Percentiles rank a stretch among this genome's conserved stretches.
Conservation (phyloP, 1,284 basidiomycete genomes). For the Boletus semigastroideus region DNA sequence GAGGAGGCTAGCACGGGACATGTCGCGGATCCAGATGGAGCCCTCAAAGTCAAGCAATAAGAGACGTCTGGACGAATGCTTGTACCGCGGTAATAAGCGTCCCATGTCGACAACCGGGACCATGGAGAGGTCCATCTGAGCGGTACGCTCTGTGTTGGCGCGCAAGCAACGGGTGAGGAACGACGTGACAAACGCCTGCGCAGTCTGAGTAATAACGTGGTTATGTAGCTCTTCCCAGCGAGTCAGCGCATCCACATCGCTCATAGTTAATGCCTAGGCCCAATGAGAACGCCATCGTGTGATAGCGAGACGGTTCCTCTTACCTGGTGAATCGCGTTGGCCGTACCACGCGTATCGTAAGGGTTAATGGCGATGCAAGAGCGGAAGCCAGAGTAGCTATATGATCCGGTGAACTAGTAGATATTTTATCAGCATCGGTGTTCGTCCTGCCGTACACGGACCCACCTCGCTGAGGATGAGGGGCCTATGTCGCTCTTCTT, state of each 20-base stretch:
- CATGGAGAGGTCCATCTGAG: constrained; percentile 33
- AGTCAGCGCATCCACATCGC: constrained; percentile 64
- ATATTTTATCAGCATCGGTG: constrained; percentile 6
- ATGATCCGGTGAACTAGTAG: constrained; percentile 78
- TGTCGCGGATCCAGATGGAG: constrained; percentile 65
- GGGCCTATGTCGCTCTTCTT: constrained; percentile 66
- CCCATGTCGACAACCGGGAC: constrained; percentile 53
- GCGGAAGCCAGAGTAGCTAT: constrained; percentile 82
- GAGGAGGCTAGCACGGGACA: constrained; percentile 44
- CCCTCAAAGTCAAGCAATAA: constrained; percentile 81
- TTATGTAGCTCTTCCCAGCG: constrained; percentile 87
- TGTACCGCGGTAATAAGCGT: constrained; percentile 58
- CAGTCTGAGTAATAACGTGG: constrained; percentile 86
- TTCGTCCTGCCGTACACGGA: neutral
- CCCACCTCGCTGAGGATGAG: constrained; percentile 74
- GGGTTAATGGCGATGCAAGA: constrained; percentile 86
- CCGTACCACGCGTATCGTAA: constrained; percentile 74
- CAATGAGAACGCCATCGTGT: neutral
- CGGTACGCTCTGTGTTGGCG: constrained; percentile 63
- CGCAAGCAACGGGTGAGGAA: constrained; percentile 76
- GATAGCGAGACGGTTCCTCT: neutral
- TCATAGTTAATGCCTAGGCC: constrained; percentile 69
- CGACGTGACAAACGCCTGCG: constrained; percentile 79
- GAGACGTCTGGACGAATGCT: constrained; percentile 62
- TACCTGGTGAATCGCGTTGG: constrained; percentile 68